These are phyloP conservation scores for Claviceps pusilla DNA, from an alignment of 2,329 filamentous ascomycete genomes.

Conservation along the genomic window DNA sequence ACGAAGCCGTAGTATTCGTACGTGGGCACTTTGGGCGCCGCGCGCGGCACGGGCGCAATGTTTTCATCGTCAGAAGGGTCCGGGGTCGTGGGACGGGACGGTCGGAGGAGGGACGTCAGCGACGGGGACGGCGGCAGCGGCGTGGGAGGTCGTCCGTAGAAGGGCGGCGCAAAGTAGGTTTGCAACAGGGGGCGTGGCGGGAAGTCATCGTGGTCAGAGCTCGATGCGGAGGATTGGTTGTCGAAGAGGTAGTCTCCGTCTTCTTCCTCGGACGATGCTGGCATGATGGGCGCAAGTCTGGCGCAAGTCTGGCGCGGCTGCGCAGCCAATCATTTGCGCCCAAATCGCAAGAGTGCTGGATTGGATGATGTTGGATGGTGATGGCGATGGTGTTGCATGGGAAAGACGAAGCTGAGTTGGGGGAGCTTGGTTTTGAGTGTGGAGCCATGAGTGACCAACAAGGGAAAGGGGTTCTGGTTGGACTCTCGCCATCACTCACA, in stretches of 20 bases:
- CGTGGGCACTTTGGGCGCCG: conserved; percentile 86
- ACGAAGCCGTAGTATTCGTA: conserved; percentile 99
- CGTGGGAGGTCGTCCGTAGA: conserved; percentile 94
- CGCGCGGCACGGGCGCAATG: conserved; percentile 70
- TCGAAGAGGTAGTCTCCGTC: conserved; percentile 22
- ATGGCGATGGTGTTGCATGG: neutral
- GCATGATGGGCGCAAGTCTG: conserved; percentile 12
- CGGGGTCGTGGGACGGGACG: conserved; percentile 82
- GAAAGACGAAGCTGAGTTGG: neutral
- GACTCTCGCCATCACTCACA: neutral
- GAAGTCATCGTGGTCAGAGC: conserved; percentile 16
- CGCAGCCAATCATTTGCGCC: neutral
- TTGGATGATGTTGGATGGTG: neutral
- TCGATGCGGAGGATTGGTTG: conserved; percentile 15
- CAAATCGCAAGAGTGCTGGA: neutral
- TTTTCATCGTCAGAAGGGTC: conserved; percentile 82
- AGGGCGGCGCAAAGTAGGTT: conserved; percentile 60
- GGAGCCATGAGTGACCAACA: neutral
- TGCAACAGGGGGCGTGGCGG: conserved; percentile 32
- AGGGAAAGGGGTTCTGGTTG: neutral
- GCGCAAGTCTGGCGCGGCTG: neutral
- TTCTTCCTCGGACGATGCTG: conserved; percentile 21
- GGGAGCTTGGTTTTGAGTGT: neutral
- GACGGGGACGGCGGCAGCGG: conserved; percentile 86
- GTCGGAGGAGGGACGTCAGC: conserved; percentile 77